Evolutionary conservation across 148 eudicot species (phyloP), one percentile per base, ranked within the genome.

Genomic region (Silene conica): DNA sequence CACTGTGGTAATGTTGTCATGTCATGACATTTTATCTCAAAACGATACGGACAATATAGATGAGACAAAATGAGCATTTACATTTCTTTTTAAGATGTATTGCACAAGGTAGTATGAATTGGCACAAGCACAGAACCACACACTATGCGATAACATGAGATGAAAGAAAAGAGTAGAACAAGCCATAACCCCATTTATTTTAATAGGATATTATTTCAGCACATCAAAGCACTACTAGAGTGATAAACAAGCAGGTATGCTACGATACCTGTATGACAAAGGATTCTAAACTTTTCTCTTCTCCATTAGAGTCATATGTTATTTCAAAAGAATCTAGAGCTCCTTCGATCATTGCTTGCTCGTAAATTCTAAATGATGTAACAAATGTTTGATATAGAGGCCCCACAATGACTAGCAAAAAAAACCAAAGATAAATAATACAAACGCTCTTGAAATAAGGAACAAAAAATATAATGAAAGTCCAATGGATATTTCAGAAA

Each of bases 301-400:
- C 76, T 72, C 99, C 99, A 86, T 95, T 97, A 81, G 99, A 95
- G 81, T 92, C 90, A 76, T 87, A 95, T 84, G 92, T 86, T 69
- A 96, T 97, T 61, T 88, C 97, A 78, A 82, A 94, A 61, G 97
- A 48, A 74, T 95, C 99, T 71, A 84, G 90, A 54, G 79, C 69
- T 43, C 96, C 99, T 78, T 87, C 90, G 73, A 95, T 79, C 56
- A 85, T 77, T 73, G 99, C 87, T 66, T 84, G 89, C 79, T 88
- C 87, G 56, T 90, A 95, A 22, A 95, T 90, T 71, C 83, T 81
- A 73, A 92, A 79, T 12, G 97, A 85, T 62, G 96, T 87, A 59
- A 89, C 87, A 83, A 90, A 87, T 73, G 99, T 95, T 82, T 87
- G 89, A 97, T 97, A 95, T 60, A 95, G 73, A 76, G 99, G 96